These are phyloP conservation scores for Wickerhamomyces sydowiorum DNA, from an alignment of 805 yeast species.

Conservation along the genomic window DNA sequence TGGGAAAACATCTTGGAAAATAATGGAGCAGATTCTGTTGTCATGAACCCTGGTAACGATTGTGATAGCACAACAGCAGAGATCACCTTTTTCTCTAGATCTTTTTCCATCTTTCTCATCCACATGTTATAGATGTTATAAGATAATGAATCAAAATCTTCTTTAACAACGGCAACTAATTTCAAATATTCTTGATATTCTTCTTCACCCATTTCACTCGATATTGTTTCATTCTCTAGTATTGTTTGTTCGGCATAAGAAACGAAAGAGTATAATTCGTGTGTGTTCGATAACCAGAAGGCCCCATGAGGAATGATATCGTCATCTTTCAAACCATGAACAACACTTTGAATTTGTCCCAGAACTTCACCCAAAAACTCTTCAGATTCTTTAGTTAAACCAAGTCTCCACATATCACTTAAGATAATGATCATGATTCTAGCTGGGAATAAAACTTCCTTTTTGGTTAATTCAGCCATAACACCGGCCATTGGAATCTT, in stretches of 20 bases:
- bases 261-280: slow-evolving; percentile 91
- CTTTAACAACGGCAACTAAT: slow-evolving; percentile 85
- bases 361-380: slow-evolving; percentile 84
- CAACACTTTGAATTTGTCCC: slow-evolving; percentile 79
- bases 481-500: slow-evolving; percentile 83
- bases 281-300: slow-evolving; percentile 95
- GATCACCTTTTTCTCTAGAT: slow-evolving; percentile 83
- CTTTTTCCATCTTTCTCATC: slow-evolving; percentile 93
- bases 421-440: slow-evolving; percentile 87
- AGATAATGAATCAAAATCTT: slow-evolving; percentile 88
- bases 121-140: slow-evolving; percentile 94
- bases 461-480: slow-evolving; percentile 74
- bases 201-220: slow-evolving; percentile 79
- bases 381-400: slow-evolving; percentile 88
- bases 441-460: slow-evolving; percentile 94
- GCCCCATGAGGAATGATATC: slow-evolving; percentile 90
- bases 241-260: slow-evolving; percentile 92
- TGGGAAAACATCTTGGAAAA: slow-evolving; percentile 76
- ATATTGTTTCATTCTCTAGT: slow-evolving; percentile 71
- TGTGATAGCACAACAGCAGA: slow-evolving; percentile 95
- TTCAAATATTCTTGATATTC: slow-evolving; percentile 89
- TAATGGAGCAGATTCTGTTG: slow-evolving; percentile 75
- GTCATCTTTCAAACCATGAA: slow-evolving; percentile 73
- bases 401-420: slow-evolving; percentile 98
- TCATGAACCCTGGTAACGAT: slow-evolving; percentile 92